Evolutionary conservation across 176 grass and related monocot genomes (phyloP).

Genomic region (Eremochloa ophiuroides): DNA sequence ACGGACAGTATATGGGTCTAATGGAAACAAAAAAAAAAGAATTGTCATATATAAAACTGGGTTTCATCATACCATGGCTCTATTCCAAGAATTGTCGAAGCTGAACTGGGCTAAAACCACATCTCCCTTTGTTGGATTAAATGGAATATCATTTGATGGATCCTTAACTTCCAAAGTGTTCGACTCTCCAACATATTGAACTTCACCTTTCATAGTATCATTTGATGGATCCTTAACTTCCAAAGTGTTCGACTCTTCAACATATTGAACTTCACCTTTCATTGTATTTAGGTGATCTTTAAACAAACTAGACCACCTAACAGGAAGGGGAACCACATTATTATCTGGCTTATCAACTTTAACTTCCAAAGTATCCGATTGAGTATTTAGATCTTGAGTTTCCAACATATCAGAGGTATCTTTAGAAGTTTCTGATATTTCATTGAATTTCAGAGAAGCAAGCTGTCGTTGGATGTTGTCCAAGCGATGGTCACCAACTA

Average conservation of each 20-base stretch:
- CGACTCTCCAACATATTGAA: neutral
- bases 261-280: no score
- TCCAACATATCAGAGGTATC: neutral
- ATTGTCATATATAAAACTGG: neutral
- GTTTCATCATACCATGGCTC: constrained; percentile 62
- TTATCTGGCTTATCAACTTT: neutral
- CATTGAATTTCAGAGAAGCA: constrained; percentile 37
- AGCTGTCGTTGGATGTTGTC: constrained; percentile 46
- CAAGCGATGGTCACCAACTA: constrained; percentile 39
- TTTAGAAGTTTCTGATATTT: neutral
- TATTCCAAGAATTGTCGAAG: constrained; percentile 62
- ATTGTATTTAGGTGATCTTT: neutral
- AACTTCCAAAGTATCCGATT: neutral
- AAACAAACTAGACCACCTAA: neutral
- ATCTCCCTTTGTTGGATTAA: constrained; percentile 63
- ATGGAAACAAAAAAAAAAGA: neutral
- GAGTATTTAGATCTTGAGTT: neutral
- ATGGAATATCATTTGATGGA: constrained; percentile 37
- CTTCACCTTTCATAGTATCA: neutral
- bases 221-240: no score
- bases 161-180: constrained; percentile 26
- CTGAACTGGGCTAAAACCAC: constrained; percentile 65
- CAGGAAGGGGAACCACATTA: neutral
- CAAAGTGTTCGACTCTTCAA: no score
- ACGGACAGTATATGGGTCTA: neutral